phyloP scores from a whole-genome alignment of 345 rosid species.

The Schrenkiella parvula region DNA sequence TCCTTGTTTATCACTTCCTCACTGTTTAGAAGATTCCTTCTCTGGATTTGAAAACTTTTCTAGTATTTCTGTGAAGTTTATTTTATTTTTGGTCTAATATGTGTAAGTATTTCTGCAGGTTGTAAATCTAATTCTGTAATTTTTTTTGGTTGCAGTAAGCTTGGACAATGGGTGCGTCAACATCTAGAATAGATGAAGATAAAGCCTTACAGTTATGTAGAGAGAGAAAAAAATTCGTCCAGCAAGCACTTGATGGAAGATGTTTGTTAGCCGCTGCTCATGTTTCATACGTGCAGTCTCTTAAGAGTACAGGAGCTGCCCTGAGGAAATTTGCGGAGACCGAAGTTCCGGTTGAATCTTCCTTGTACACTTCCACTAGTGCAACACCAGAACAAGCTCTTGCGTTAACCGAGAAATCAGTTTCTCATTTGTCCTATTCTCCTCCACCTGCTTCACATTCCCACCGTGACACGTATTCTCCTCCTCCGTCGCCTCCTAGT shows the following conservation, averaged over 20 bases:
- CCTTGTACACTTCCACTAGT: slow-evolving; percentile 69
- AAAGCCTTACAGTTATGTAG: slow-evolving; percentile 85
- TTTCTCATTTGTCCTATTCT: slow-evolving; percentile 56
- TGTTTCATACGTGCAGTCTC: slow-evolving; percentile 60
- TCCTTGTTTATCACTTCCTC: too few relatives aligned
- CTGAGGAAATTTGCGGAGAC: slow-evolving; percentile 75
- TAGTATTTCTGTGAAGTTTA: not conserved
- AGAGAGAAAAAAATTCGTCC: slow-evolving; percentile 76
- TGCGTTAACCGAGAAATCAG: slow-evolving; percentile 53
- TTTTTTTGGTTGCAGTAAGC: not conserved
- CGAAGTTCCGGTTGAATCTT: slow-evolving; percentile 67
- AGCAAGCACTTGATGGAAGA: slow-evolving; percentile 93
- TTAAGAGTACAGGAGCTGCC: slow-evolving; percentile 68
- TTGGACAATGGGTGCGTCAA: slow-evolving; percentile 60
- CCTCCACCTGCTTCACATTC: slow-evolving; percentile 59
- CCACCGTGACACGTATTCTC: slow-evolving; percentile 55
- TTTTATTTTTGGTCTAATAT: not conserved
- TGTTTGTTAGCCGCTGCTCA: slow-evolving; percentile 83
- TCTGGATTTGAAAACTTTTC: not conserved
- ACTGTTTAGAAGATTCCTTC: too few relatives aligned
- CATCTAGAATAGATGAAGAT: slow-evolving; percentile 77
- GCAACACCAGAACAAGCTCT: slow-evolving; percentile 80
- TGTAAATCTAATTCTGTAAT: not conserved
- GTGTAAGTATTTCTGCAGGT: not conserved
- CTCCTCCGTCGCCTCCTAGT: slow-evolving; percentile 58